Evolutionary conservation across 2,329 filamentous ascomycete species (phyloP).

Genomic region (Eutypella sp.): DNA sequence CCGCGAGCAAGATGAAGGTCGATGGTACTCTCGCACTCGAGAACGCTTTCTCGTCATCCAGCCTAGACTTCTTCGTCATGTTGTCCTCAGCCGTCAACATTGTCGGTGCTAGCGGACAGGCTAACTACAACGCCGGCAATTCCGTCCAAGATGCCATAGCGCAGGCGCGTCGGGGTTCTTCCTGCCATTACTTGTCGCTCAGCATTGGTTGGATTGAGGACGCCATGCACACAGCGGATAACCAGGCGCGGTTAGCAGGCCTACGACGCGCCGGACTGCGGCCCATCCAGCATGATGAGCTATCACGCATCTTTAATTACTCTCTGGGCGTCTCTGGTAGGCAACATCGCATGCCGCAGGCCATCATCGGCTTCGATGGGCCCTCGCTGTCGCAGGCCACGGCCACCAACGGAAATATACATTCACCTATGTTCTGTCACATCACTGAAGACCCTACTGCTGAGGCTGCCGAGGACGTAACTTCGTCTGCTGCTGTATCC

Average conservation of each 20-base stretch:
- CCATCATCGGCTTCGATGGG: constrained; percentile 8
- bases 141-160: constrained; percentile 12
- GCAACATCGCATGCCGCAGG: neutral
- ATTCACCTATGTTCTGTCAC: constrained; percentile 9
- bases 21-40: constrained; percentile 7
- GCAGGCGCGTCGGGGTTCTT: neutral
- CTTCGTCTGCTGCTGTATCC: neutral
- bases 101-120: constrained; percentile 8
- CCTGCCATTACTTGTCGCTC: constrained; percentile 6
- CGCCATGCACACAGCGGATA: constrained; percentile 5
- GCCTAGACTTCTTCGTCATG: constrained; percentile 9
- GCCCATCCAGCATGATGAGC: constrained; percentile 2
- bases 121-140: constrained; percentile 13
- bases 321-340: constrained; percentile 1
- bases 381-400: constrained; percentile 4
- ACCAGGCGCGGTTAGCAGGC: constrained; percentile 2
- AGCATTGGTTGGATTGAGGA: constrained; percentile 13
- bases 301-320: constrained; percentile 8
- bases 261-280: constrained; percentile 6
- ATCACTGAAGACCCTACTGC: neutral
- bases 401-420: constrained; percentile 4
- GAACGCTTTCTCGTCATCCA: neutral
- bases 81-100: constrained; percentile 6
- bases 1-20: constrained; percentile 5
- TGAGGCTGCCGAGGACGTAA: neutral